These are phyloP conservation scores for Fraxinus americana DNA, from an alignment of 257 asterid species.

Conservation along the genomic window DNA sequence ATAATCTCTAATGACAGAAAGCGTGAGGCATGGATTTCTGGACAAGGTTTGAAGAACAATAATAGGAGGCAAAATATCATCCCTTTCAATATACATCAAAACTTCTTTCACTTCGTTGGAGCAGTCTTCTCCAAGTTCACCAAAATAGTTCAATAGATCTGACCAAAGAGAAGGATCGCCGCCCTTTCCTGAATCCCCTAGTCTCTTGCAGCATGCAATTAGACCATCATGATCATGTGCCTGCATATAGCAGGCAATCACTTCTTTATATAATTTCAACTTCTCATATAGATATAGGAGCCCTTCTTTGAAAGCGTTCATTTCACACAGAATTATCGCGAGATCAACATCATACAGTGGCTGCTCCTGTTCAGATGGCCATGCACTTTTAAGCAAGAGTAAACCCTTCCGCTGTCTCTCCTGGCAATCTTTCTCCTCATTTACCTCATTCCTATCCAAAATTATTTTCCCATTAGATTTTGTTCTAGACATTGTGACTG, in stretches of 20 bases:
- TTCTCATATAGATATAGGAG: slow-evolving; percentile 84
- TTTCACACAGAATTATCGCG: slow-evolving; percentile 85
- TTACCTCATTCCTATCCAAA: slow-evolving; percentile 30
- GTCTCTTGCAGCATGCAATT: slow-evolving; percentile 94
- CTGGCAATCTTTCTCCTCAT: slow-evolving; percentile 55
- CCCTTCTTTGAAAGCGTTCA: slow-evolving; percentile 79
- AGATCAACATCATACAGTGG: slow-evolving; percentile 92
- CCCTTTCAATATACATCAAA: slow-evolving; percentile 45
- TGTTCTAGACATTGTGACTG: slow-evolving; percentile 37
- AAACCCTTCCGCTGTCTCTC: slow-evolving; percentile 80
- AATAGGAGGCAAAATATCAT: slow-evolving; percentile 91
- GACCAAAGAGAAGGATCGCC: slow-evolving; percentile 97
- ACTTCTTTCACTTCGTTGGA: too few relatives aligned
- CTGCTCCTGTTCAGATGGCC: slow-evolving; percentile 92
- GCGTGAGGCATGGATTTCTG: slow-evolving; percentile 85
- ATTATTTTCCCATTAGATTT: slow-evolving; percentile 47
- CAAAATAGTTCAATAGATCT: slow-evolving; percentile 87
- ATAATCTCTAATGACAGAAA: slow-evolving; percentile 91
- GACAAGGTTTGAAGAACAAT: slow-evolving; percentile 71
- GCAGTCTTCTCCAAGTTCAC: slow-evolving; percentile 52
- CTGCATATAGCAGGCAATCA: slow-evolving; percentile 95
- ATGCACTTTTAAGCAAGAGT: slow-evolving; percentile 77
- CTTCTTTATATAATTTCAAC: slow-evolving; percentile 95
- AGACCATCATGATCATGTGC: slow-evolving; percentile 90
- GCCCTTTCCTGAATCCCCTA: slow-evolving; percentile 85